Evolutionary conservation across 345 rosid species (phyloP), one percentile per base, ranked within the genome.

Genomic region (Trapa bicornis): DNA sequence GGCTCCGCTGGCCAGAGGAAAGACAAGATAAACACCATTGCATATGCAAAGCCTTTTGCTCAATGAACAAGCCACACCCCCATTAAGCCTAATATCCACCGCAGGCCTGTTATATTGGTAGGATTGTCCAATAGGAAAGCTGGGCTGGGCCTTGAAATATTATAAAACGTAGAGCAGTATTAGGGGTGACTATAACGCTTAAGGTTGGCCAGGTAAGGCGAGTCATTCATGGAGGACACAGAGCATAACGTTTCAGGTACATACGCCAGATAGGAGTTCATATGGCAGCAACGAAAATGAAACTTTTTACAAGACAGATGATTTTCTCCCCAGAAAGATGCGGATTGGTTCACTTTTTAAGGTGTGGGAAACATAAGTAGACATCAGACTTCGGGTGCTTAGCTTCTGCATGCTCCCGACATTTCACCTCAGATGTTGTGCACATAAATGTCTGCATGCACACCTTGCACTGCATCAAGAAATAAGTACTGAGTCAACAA

Each of bases 381-480:
- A 79, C 32, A 35, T 82, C 84, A 45, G 82, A 75, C 64, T 82
- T 82, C 0, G 87, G 86, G 75, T 77, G 88, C 74, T 86, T 82
- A 2, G 85, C 85, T 68, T 86, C 91, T 1, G 88, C 88, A 70
- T 84, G 88, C 38, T 84, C 88, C 75, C 79, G 72, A 77, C 91
- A 80, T 75, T 86, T 84, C 74, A 82, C 88, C 77, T 84, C 88
- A 2, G 86, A 77, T 16, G 88, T 86, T 36, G 91, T 84, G 70
- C 88, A 82, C 41, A 82, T 84, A 75, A 86, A 84, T 41, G 88
- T 82, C 74, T 86, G 91, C 85, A 86, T 86, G 75, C 88, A 86
- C 68, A 80, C 80, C 76, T 83, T 81, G 80, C 88, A 86, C 85
- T 86, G 88, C 78, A 77, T 37, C 56, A 37, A 8, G 65, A 71